These are phyloP conservation scores for Hanseniaspora occidentalis DNA, from an alignment of 805 yeast genomes.

Conservation along the genomic window DNA sequence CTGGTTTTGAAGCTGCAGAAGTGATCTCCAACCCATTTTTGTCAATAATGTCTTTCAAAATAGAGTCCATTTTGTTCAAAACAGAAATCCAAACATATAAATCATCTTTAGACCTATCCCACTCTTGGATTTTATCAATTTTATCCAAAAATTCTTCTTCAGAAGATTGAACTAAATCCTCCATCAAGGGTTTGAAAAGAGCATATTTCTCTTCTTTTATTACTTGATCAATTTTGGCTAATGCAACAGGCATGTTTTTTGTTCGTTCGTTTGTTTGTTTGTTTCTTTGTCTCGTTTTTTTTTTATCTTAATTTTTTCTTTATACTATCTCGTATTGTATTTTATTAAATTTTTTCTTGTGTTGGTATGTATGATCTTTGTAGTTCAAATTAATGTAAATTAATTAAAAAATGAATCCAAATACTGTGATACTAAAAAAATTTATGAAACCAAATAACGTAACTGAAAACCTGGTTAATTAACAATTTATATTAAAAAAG, in stretches of 20 bases:
- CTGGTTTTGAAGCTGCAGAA: constrained; percentile 11
- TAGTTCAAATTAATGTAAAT: too few species aligned
- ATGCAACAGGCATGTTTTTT: constrained; percentile 9
- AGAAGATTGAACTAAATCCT: constrained; percentile 24
- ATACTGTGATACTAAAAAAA: too few species aligned
- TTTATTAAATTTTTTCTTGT: too few species aligned
- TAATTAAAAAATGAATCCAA: too few species aligned
- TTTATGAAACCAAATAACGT: too few species aligned
- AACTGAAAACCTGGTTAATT: too few species aligned
- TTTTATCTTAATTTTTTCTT: not conserved
- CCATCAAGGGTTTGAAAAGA: constrained; percentile 25
- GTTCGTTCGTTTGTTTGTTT: not conserved
- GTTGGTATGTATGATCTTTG: too few species aligned
- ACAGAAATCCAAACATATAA: constrained; percentile 67
- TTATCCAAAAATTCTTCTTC: constrained; percentile 28
- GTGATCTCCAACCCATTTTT: constrained; percentile 30
- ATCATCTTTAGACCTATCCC: constrained; percentile 60
- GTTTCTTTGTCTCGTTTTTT: too few species aligned
- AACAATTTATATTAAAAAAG: too few species aligned
- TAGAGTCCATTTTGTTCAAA: constrained; percentile 60
- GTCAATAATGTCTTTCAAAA: constrained; percentile 40
- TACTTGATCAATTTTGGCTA: constrained; percentile 19
- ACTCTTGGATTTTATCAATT: constrained; percentile 28
- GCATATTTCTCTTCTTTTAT: constrained; percentile 21
- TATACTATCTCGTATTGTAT: too few species aligned